phyloP scores from a whole-genome alignment of 1,284 basidiomycete genomes.

The Ustanciosporium gigantosporum region DNA sequence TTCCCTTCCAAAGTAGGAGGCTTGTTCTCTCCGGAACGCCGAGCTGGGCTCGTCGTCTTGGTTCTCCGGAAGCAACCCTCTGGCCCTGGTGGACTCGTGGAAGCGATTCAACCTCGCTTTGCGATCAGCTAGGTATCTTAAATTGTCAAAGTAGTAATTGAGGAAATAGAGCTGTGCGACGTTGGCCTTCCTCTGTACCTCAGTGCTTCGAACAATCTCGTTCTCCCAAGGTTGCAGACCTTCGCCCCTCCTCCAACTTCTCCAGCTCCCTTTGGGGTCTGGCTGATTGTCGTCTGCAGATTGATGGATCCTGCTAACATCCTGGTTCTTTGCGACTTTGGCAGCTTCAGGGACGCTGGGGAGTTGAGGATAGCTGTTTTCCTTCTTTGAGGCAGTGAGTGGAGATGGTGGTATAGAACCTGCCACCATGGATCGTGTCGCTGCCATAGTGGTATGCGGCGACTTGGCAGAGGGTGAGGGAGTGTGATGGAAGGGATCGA shows the following conservation, averaged over 20 bases:
- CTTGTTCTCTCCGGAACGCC: slow-evolving; percentile 46
- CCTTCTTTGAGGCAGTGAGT: slow-evolving; percentile 28
- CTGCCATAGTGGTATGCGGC: slow-evolving; percentile 14
- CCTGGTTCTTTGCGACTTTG: slow-evolving; percentile 21
- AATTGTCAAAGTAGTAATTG: slow-evolving; percentile 60
- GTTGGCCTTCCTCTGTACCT: slow-evolving; percentile 58
- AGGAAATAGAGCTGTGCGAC: slow-evolving; percentile 60
- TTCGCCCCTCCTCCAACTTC: slow-evolving; percentile 48
- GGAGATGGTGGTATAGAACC: slow-evolving; percentile 23
- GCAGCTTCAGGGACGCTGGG: slow-evolving; percentile 11
- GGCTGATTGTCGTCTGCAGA: slow-evolving; percentile 26
- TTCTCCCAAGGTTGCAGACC: slow-evolving; percentile 56
- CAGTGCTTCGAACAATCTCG: slow-evolving; percentile 50
- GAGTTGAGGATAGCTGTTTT: slow-evolving; percentile 26
- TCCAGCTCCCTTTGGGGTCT: slow-evolving; percentile 48
- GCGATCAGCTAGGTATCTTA: slow-evolving; percentile 54
- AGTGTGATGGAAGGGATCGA: neutral
- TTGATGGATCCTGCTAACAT: slow-evolving; percentile 17
- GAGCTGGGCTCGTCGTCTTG: slow-evolving; percentile 83
- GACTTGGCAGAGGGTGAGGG: no score
- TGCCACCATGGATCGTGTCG: slow-evolving; percentile 11
- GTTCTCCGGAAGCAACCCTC: slow-evolving; percentile 62
- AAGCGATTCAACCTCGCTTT: slow-evolving; percentile 67
- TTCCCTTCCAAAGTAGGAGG: slow-evolving; percentile 52
- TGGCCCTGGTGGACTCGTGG: slow-evolving; percentile 67